phyloP scores from a whole-genome alignment of 2,329 filamentous ascomycete species.

The Eutypella sp. region DNA sequence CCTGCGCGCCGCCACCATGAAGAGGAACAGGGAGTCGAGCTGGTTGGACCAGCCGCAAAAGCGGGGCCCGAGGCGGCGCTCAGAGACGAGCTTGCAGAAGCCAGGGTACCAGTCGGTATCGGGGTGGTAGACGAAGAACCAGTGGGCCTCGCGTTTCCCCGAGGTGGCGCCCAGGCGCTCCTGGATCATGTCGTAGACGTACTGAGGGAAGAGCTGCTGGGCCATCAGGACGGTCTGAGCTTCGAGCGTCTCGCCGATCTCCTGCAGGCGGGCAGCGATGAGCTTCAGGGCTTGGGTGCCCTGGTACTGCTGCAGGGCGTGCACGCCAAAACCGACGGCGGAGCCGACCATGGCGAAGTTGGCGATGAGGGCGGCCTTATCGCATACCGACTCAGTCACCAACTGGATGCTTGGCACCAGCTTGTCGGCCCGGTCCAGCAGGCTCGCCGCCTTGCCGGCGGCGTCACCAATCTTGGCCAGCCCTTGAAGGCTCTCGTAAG shows the following conservation, averaged over 20 bases:
- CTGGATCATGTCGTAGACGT: conserved; percentile 32
- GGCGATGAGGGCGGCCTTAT: conserved; percentile 26
- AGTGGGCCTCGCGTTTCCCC: conserved; percentile 27
- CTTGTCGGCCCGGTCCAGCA: conserved; percentile 4
- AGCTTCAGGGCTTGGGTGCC: conserved; percentile 31
- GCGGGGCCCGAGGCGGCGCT: conserved; percentile 24
- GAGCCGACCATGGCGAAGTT: conserved; percentile 27
- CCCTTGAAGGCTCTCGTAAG: background rate
- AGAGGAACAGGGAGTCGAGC: conserved; percentile 33
- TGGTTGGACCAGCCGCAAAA: conserved; percentile 36
- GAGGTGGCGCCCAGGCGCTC: conserved; percentile 29
- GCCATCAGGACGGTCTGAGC: conserved; percentile 32
- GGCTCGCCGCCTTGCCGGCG: background rate
- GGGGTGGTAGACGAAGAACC: conserved; percentile 36
- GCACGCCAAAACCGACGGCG: conserved; percentile 27
- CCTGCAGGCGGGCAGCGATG: conserved; percentile 29
- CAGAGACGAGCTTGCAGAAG: conserved; percentile 31
- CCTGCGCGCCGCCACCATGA: conserved; percentile 30
- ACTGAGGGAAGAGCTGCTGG: conserved; percentile 32
- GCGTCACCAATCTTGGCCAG: background rate
- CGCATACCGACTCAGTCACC: conserved; percentile 29
- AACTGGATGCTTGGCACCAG: conserved; percentile 30
- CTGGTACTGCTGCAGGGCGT: conserved; percentile 31
- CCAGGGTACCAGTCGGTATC: conserved; percentile 36
- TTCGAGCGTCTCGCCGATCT: conserved; percentile 27